Evolutionary conservation across 75 land plant genomes (phyloP).

Genomic region (Cryptomeria japonica): DNA sequence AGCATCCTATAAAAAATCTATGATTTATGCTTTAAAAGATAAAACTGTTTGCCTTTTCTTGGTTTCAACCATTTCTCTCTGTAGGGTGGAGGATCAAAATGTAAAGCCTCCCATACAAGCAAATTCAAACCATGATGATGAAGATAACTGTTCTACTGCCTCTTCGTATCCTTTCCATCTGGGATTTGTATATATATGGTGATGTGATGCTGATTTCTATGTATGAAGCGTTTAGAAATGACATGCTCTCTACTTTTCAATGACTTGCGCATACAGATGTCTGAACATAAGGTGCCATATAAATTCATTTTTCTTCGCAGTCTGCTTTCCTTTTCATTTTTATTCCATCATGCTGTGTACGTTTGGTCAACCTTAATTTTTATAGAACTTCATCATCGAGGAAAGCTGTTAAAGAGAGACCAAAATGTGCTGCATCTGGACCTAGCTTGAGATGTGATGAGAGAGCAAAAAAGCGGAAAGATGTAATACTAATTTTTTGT

Average conservation of each 20-base stretch:
- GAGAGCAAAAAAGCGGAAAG: conserved; percentile 62
- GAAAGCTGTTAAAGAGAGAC: background rate
- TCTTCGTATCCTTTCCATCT: conserved; percentile 50
- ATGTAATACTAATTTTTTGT: conserved; percentile 32
- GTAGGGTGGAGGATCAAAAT: conserved; percentile 13
- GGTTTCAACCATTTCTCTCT: background rate
- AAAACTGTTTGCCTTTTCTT: background rate
- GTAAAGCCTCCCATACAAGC: background rate
- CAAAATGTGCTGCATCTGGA: conserved; percentile 20
- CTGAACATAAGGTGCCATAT: background rate
- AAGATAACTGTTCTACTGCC: conserved; percentile 44
- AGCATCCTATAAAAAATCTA: no score
- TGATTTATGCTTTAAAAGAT: background rate
- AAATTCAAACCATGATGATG: conserved; percentile 42
- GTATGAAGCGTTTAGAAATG: background rate
- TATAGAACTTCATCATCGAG: background rate
- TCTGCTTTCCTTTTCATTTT: background rate
- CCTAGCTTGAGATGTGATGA: conserved; percentile 52
- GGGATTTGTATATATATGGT: background rate
- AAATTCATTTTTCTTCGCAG: background rate
- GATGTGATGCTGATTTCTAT: background rate
- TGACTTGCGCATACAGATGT: background rate
- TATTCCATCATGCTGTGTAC: background rate
- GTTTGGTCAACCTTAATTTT: background rate
- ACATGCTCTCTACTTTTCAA: background rate